These are phyloP conservation scores for Colletotrichum abscissum DNA, from an alignment of 2,329 filamentous ascomycete species.

Conservation along the genomic window DNA sequence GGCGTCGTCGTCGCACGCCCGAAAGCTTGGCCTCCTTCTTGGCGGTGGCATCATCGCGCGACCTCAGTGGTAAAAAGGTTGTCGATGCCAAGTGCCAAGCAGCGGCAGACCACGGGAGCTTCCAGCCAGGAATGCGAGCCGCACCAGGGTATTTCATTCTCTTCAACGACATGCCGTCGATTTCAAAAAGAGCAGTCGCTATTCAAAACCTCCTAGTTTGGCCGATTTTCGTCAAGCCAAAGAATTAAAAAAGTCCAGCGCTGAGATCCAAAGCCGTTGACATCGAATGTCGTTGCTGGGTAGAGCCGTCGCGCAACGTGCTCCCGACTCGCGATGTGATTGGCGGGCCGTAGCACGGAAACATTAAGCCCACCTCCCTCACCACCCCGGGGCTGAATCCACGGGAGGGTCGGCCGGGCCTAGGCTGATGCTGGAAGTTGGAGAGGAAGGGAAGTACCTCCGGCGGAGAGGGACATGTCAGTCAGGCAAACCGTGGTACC, in stretches of 20 bases:
- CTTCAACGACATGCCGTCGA: constrained; percentile 7
- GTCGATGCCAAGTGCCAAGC: constrained; percentile 33
- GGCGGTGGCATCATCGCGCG: constrained; percentile 16
- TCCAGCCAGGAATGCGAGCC: constrained; percentile 17
- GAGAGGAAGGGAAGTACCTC: constrained; percentile 5
- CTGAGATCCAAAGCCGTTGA: background rate
- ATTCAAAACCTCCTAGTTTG: too few species aligned
- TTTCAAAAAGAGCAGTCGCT: background rate
- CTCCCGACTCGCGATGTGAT: constrained; percentile 2
- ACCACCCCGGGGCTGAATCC: background rate
- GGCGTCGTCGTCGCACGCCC: background rate
- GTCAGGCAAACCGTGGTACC: background rate
- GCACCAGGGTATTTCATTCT: constrained; percentile 5
- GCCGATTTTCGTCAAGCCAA: background rate
- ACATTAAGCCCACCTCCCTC: background rate
- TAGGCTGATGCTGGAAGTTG: background rate
- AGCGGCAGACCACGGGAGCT: constrained; percentile 16
- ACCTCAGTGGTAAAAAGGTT: background rate
- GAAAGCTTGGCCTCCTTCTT: constrained; percentile 21
- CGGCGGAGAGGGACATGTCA: constrained; percentile 9
- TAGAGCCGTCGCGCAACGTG: constrained; percentile 19
- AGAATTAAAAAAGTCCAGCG: background rate
- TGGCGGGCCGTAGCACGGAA: background rate
- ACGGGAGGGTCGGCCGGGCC: constrained; percentile 17
- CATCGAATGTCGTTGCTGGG: background rate